A percentile compares a stretch with the other conserved stretches of the same genome.
Evolutionary conservation across 2,329 filamentous ascomycete genomes (phyloP).

Genomic region (Beauveria pseudobassiana): DNA sequence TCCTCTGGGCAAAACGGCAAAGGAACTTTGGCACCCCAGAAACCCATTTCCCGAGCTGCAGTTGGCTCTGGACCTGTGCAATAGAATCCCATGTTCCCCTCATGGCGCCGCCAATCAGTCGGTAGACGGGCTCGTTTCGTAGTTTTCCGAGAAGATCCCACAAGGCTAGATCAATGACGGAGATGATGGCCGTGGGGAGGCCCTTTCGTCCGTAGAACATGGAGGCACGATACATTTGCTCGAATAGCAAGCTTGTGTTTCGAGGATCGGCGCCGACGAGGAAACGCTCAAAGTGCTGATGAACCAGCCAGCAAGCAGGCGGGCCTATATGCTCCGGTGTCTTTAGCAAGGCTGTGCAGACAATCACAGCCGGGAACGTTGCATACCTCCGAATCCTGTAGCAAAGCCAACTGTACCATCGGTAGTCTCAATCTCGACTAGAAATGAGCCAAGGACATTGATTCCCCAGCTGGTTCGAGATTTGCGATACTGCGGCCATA

Average conservation of each 20-base stretch:
- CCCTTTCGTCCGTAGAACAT: constrained; percentile 98
- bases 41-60: constrained; percentile 77
- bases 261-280: constrained; percentile 80
- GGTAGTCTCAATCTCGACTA: constrained; percentile 78
- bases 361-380: not conserved
- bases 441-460: constrained; percentile 88
- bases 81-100: constrained; percentile 82
- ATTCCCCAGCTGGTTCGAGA: constrained; percentile 92
- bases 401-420: constrained; percentile 93
- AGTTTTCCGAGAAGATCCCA: constrained; percentile 93
- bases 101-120: constrained; percentile 86
- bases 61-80: constrained; percentile 84
- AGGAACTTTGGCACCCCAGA: constrained; percentile 85
- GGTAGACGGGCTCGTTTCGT: constrained; percentile 87
- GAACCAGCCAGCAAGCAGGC: constrained; percentile 87
- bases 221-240: constrained; percentile 92
- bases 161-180: constrained; percentile 84
- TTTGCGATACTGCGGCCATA: constrained; percentile 79
- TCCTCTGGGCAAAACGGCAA: constrained; percentile 87
- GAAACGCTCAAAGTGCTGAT: constrained; percentile 91
- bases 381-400: constrained; percentile 75
- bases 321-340: constrained; percentile 45
- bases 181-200: constrained; percentile 82
- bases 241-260: constrained; percentile 86
- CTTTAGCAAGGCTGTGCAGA: not conserved